These are phyloP conservation scores for Cardamine occulta DNA, from an alignment of 345 rosid genomes.

Conservation along the genomic window DNA sequence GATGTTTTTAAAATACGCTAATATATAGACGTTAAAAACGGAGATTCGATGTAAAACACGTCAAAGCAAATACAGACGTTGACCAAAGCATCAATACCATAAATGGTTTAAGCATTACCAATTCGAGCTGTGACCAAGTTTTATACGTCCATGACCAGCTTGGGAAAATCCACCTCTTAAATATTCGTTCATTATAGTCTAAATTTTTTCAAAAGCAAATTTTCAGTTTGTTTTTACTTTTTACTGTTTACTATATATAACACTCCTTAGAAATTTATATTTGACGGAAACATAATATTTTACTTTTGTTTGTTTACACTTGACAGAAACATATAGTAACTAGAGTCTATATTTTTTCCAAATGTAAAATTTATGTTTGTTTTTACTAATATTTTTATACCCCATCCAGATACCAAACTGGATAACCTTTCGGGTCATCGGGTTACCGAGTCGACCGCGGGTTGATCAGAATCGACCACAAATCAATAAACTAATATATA, in stretches of 20 bases:
- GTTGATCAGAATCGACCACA: no score
- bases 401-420: no score
- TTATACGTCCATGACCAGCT: neutral
- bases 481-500: no score
- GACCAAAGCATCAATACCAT: slow-evolving; percentile 18
- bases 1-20: neutral
- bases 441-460: no score
- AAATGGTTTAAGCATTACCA: slow-evolving; percentile 11
- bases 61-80: neutral
- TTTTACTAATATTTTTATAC: no score
- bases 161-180: neutral
- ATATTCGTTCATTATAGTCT: neutral
- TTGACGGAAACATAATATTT: neutral
- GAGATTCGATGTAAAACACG: neutral
- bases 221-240: neutral
- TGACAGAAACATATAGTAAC: no score
- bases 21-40: neutral
- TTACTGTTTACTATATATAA: neutral
- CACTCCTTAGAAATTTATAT: neutral
- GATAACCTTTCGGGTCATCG: no score
- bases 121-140: neutral
- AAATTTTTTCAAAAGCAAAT: neutral
- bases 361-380: neutral
- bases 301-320: no score
- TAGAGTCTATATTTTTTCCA: neutral